Evolutionary conservation across 208 protist species (phyloP), one percentile per base, ranked within the genome.

Genomic region (Trypanosoma caninum): DNA sequence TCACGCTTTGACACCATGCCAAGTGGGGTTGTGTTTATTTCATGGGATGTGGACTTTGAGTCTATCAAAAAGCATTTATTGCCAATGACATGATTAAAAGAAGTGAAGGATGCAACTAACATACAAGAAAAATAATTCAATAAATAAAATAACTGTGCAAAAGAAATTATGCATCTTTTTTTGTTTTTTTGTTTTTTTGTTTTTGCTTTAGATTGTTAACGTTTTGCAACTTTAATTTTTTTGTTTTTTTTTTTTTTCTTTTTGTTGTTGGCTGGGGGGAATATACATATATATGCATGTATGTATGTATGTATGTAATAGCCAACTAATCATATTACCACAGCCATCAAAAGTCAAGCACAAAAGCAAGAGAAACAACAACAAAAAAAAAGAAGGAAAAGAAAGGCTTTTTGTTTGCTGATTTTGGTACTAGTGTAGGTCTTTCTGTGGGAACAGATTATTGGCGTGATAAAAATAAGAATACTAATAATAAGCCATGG

Each of bases 11-110:
- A 91, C 59, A 85, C 72, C 3, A 70, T 93, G 62, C 79, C 82
- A 18, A 93, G 77, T 40, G 87, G 87, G n/a, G 81, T 93, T 13
- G 71, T 93, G 3, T 91, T 83, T 58, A 74, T 93, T 22, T 83
- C 87, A 11, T 78, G 82, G 61, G 76, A 93, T 52, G 87, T 93
- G 5, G 81, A 93, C 59, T 90, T 93, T 60, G 75, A 80, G 22
- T 87, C 79, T 10, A 89, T 92, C 47, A 84, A 86, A 59, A 69
- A 76, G 33, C 52, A 84, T 14, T 59, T 90, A 2, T 62, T 89
- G n/a, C 57, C 75, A 8, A 59, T 38, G 27, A n/a, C n/a, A n/a
- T n/a, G 51, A 35, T 8, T 84, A 54, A 72, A 1, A 31, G 25
- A n/a, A 25, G 27, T 34, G 18, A 23, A 23, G 38, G 14, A 11